Conservation (phyloP, 495 filamentous ascomycete genomes). For the Bathelium albidoporum region DNA sequence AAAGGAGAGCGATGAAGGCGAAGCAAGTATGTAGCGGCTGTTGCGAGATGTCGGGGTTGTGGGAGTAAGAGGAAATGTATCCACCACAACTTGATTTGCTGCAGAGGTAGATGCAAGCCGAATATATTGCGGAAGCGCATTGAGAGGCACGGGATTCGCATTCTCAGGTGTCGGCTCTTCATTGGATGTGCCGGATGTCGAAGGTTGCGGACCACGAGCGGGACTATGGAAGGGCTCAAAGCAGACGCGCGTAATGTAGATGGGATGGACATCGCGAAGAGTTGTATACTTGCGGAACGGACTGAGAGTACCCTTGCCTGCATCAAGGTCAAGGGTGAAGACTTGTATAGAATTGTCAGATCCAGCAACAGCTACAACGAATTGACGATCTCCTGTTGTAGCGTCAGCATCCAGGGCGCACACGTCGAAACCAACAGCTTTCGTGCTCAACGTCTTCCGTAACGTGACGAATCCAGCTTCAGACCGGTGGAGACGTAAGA, state of each 20-base stretch:
- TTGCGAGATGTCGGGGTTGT: constrained; percentile 34
- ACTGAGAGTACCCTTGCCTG: constrained; percentile 40
- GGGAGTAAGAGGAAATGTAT: constrained; percentile 65
- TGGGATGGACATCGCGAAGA: constrained; percentile 64
- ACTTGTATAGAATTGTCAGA: constrained; percentile 73
- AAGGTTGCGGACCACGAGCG: constrained; percentile 23
- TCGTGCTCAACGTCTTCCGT: constrained; percentile 45
- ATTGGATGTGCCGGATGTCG: constrained; percentile 22
- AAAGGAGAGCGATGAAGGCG: constrained; percentile 46
- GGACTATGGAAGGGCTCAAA: constrained; percentile 66
- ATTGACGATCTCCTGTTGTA: constrained; percentile 49
- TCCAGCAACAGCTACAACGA: constrained; percentile 70
- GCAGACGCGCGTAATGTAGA: constrained; percentile 72
- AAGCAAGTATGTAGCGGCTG: constrained; percentile 59
- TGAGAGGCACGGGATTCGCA: background rate
- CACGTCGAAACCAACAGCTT: constrained; percentile 64
- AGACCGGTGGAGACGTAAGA: constrained; percentile 42
- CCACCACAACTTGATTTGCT: constrained; percentile 75
- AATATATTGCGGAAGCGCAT: constrained; percentile 43
- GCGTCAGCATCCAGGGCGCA: constrained; percentile 44
- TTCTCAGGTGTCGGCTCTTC: constrained; percentile 28
- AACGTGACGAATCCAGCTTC: constrained; percentile 36
- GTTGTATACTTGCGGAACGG: constrained; percentile 52
- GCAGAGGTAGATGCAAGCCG: constrained; percentile 79
- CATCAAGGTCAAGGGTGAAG: constrained; percentile 49